Evolutionary conservation across 148 eudicot species (phyloP), one percentile per base, ranked within the genome.

Genomic region (Silene latifolia): DNA sequence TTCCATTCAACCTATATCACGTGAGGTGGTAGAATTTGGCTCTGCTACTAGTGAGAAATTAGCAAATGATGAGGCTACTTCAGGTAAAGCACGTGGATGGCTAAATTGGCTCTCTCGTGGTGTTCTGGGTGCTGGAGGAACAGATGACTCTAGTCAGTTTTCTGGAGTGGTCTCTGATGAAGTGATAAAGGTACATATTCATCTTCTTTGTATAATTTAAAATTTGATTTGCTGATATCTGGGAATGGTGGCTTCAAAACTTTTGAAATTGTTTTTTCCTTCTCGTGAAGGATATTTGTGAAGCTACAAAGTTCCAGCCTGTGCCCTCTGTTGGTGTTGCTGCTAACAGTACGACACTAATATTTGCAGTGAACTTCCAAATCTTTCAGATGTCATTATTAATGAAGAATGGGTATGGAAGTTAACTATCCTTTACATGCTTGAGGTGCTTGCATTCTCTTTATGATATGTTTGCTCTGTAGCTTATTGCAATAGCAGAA

Each of bases 71-170:
- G 96, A 90, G 63, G 83, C 75, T 68, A 58, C 85, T 54, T 80
- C 96, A 48, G 81, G 81, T 77, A 88, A 74, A 84, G 78, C 93
- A 69, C 94, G 94, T 80, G 96, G 99, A 79, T 95, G 97, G 99
- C 76, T 95, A 79, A 90, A 92, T 73, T 95, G 99, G 99, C 83
- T 95, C 69, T 95, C 99, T 62, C 90, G 86, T 80, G 99, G 99
- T 77, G 89, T 95, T 84, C 96, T 95, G 73, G 99, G 99, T 80
- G 99, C 94, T 74, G 97, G 97, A 53, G 99, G 99, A 82, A 92
- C 97, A 48, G 94, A 92, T 82, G 99, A 92, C 84, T 90, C 99
- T 63, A 85, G 83, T 77, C 93, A 90, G 81, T 95, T 95, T 85
- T 95, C 97, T 77, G 99, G 99, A 71, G 96, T 90, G 14, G 90